Evolutionary conservation across 805 yeast genomes (phyloP).

Genomic region (Candida succiphila): DNA sequence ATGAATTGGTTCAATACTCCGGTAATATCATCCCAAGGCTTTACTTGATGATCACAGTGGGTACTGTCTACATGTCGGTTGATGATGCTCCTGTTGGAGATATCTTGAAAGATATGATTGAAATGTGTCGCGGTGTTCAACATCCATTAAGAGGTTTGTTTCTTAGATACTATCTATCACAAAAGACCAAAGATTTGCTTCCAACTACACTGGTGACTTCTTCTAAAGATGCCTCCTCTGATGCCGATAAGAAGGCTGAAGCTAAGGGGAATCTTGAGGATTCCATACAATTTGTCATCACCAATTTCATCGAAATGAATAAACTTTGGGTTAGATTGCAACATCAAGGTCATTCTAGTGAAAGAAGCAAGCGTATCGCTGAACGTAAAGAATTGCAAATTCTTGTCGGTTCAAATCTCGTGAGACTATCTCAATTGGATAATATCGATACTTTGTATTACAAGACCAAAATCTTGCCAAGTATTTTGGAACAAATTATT

Average conservation of each 20-base stretch:
- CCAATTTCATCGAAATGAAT: slow-evolving; percentile 95
- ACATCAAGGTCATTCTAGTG: slow-evolving; percentile 89
- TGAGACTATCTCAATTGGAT: slow-evolving; percentile 78
- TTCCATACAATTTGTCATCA: slow-evolving; percentile 67
- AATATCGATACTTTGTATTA: slow-evolving; percentile 48
- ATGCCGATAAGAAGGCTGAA: slow-evolving; percentile 16
- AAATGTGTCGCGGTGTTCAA: slow-evolving; percentile 96
- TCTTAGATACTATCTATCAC: slow-evolving; percentile 79
- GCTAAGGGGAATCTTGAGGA: slow-evolving; percentile 39
- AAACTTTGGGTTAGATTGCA: slow-evolving; percentile 95
- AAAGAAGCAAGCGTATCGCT: slow-evolving; percentile 57
- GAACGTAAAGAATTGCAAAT: slow-evolving; percentile 88
- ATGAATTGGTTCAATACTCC: slow-evolving; percentile 91
- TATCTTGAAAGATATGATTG: slow-evolving; percentile 91
- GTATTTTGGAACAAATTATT: slow-evolving; percentile 77
- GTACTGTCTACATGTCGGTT: slow-evolving; percentile 75
- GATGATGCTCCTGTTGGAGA: slow-evolving; percentile 76
- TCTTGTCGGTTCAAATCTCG: slow-evolving; percentile 86
- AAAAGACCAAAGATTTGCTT: slow-evolving; percentile 61
- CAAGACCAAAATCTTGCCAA: slow-evolving; percentile 56
- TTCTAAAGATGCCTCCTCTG: too few species aligned
- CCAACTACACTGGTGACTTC: slow-evolving; percentile 26
- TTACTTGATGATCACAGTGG: slow-evolving; percentile 92
- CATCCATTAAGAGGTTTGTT: slow-evolving; percentile 91
- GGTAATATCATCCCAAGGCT: slow-evolving; percentile 89